Conservation (phyloP, 2,329 filamentous ascomycete genomes). For the Colletotrichum gloeosporioides region DNA sequence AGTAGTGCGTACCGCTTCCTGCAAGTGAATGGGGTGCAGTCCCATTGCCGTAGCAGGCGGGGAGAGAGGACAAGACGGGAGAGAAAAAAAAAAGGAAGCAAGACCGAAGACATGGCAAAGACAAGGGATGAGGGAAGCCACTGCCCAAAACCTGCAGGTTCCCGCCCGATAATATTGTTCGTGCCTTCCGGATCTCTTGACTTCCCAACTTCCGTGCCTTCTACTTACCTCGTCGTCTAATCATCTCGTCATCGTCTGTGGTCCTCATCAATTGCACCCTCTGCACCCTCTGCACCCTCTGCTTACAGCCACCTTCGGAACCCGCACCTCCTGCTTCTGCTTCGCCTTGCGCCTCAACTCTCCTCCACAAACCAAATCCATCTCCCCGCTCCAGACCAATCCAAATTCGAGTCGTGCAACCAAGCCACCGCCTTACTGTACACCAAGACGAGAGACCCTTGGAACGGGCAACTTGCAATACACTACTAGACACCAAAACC, state of each 20-base stretch:
- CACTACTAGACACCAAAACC: not conserved
- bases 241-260: not conserved
- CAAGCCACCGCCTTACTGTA: constrained; percentile 18
- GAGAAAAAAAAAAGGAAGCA: not conserved
- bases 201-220: not conserved
- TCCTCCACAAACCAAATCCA: not conserved
- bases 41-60: not conserved
- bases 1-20: not conserved
- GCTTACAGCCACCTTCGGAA: not conserved
- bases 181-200: not conserved
- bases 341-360: constrained; percentile 1
- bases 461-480: not conserved
- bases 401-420: not conserved
- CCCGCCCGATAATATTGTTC: constrained; percentile 6
- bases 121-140: not conserved
- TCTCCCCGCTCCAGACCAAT: not conserved
- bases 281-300: not conserved
- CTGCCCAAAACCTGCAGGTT: constrained; percentile 20
- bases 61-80: not conserved
- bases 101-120: not conserved
- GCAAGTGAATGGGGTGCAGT: not conserved
- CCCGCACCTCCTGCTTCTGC: not conserved
- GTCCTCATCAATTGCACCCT: not conserved
- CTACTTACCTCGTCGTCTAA: not conserved
- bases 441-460: constrained; percentile 5